Percentiles rank a stretch among this genome's conserved stretches.
Evolutionary conservation across 495 filamentous ascomycete genomes (phyloP).

Genomic region (Talaromyces thailandensis): DNA sequence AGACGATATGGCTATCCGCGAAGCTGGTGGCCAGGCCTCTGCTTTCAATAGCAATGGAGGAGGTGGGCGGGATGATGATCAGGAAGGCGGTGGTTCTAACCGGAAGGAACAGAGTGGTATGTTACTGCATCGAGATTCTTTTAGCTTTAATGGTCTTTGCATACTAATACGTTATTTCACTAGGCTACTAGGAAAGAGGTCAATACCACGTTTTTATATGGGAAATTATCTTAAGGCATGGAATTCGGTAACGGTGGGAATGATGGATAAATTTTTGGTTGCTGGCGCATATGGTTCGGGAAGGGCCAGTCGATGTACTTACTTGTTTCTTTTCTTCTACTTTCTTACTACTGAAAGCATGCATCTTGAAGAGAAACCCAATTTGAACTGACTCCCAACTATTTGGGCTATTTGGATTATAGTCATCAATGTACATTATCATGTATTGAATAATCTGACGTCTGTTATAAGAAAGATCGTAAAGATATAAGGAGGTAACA

Average conservation of each 20-base stretch:
- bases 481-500: background rate
- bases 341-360: background rate
- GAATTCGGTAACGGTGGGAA: background rate
- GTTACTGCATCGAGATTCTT: conserved; percentile 7
- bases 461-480: background rate
- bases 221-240: background rate
- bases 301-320: background rate
- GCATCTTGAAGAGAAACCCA: background rate
- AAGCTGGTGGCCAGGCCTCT: conserved; percentile 31
- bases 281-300: background rate
- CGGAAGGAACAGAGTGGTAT: conserved; percentile 33
- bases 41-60: conserved; percentile 9
- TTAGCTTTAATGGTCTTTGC: no score
- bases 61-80: conserved; percentile 12
- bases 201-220: background rate
- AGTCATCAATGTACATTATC: background rate
- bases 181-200: background rate
- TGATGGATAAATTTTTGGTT: background rate
- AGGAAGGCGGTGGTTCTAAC: conserved; percentile 13
- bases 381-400: background rate
- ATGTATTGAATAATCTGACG: background rate
- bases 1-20: conserved; percentile 55
- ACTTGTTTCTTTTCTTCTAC: background rate
- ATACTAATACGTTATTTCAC: no score
- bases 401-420: background rate